Evolutionary conservation across 2,329 filamentous ascomycete species (phyloP).

Genomic region (Arthrobotrys conoides): DNA sequence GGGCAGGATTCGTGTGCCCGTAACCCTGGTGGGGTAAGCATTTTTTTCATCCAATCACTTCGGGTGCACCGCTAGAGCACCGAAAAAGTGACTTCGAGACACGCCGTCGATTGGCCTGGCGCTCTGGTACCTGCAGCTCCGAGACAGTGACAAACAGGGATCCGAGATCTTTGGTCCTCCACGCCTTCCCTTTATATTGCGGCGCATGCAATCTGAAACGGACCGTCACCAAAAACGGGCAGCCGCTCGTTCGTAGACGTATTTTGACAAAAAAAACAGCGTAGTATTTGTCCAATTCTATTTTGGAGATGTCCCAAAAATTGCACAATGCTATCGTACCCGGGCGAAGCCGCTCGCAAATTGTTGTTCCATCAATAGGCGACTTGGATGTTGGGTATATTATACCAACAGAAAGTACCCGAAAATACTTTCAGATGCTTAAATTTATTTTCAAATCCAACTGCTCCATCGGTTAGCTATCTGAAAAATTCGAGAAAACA

Average conservation of each 20-base stretch:
- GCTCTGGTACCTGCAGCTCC: slow-evolving; percentile 55
- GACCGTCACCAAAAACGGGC: slow-evolving; percentile 24
- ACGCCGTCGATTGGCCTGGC: slow-evolving; percentile 53
- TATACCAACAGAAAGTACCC: slow-evolving; percentile 5
- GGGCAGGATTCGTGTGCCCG: slow-evolving; percentile 41
- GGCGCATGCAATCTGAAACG: slow-evolving; percentile 58
- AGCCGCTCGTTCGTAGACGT: slow-evolving; percentile 31
- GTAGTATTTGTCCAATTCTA: slow-evolving; percentile 21
- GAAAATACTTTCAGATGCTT: not conserved
- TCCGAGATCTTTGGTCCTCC: slow-evolving; percentile 44
- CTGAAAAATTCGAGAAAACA: not conserved
- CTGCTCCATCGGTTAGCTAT: slow-evolving; percentile 14
- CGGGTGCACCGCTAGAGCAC: slow-evolving; percentile 13
- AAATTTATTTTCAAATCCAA: slow-evolving; percentile 8
- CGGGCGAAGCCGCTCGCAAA: slow-evolving; percentile 10
- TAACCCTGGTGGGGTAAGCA: slow-evolving; percentile 29
- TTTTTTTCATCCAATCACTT: slow-evolving; percentile 49
- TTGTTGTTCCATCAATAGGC: slow-evolving; percentile 14
- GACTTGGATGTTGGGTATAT: slow-evolving; percentile 22
- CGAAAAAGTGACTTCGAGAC: slow-evolving; percentile 45
- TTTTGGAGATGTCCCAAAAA: slow-evolving; percentile 22
- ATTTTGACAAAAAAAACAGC: not conserved
- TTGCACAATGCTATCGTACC: slow-evolving; percentile 2
- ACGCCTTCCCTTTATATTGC: slow-evolving; percentile 56
- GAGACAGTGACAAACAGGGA: slow-evolving; percentile 52